Base-by-base conservation (phyloP, 2,329 filamentous ascomycete genomes). In the Alternaria sp. region DNA sequence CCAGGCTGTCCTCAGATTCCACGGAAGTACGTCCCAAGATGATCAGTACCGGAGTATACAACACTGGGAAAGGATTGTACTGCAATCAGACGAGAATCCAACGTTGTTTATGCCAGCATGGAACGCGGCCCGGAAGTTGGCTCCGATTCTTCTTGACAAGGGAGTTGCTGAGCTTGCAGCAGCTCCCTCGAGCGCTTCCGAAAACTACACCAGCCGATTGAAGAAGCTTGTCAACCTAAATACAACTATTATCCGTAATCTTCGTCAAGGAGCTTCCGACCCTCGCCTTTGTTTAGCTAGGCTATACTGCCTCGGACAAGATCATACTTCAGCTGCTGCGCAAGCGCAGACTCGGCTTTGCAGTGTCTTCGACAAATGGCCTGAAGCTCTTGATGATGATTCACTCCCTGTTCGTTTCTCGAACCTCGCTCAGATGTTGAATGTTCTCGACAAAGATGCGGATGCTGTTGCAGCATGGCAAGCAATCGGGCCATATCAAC, bases 331-430 rank as follows among this genome's bases (percentile, higher is more conserved):
- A 47, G 53, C 53, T 36, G 3, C 7, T 1, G 5, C 21, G 2
- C 53, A 56, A 1, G 53, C 43, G 4, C 53, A 25, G 15, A 43
- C 53, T 32, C 53, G 40, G 11, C 53, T 57, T 36, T 49, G 19
- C 6, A 49, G 44, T 57, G 54, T 57, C 6, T 57, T 57, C 8
- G 54, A 57, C 19, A 57, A 57, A 15, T 57, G 54, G 54, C 54
- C 54, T 19, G 43, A 47, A 19, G 15, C 28, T 12, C 2, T 21
- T 5, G 26, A 40, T 2, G 54, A 57, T 9, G n/a, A 6, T 3
- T 47, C 54, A 9, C 13, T 40, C 13, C 0, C 1, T 2, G 2
- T 49, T 2, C 28, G 54, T 3, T 57, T 57, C 44, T 40, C 54
- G 6, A 57, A 49, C 15, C 44, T 57, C 5, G 54, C 54, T 10